Base-by-base conservation (phyloP, 345 rosid species). In the Draba incana region DNA sequence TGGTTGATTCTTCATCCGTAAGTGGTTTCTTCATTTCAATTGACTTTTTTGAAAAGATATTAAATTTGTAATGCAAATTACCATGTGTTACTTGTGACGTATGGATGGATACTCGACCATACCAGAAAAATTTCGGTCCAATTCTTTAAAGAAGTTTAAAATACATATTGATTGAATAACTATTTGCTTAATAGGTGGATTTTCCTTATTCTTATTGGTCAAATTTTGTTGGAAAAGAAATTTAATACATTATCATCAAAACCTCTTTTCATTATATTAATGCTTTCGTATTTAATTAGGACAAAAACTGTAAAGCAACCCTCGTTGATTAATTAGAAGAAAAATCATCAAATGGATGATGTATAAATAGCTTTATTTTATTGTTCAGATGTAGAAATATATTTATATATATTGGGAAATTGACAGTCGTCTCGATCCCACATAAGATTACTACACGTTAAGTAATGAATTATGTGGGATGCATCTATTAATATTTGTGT, bases 401-500 rank as follows among this genome's bases (percentile, higher is more conserved):
- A 56, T 15, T n/a, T 44, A 3, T 33, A 45, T 16, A 30, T 42
- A 3, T 44, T 6, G 3, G 11, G 11, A 12, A 45, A 71, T 12
- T 11, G 16, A 38, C 4, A 31, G 16, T 60, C 10, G 28, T 55
- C 12, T 56, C 44, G 58, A 64, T 57, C 49, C 16, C 6, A 72
- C 23, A 51, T 41, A 28, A 0, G 4, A 28, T 31, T 10, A 33
- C 35, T 51, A 27, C 25, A 62, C 41, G 60, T 44, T 43, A 53
- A 44, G 44, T 42, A 28, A 31, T 20, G 20, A 20, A 20, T 33
- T 30, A 41, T 41, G 61, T 72, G 77, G 71, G 66, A 72, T 50
- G 25, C 28, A 56, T 65, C 66, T 50, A 57, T 65, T 23, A 49
- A 72, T 64, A 38, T 23, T 49, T 56, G 27, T n/a, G 47, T 73